Conservation (phyloP, 1,284 basidiomycete genomes). For the Irpex sp. region DNA sequence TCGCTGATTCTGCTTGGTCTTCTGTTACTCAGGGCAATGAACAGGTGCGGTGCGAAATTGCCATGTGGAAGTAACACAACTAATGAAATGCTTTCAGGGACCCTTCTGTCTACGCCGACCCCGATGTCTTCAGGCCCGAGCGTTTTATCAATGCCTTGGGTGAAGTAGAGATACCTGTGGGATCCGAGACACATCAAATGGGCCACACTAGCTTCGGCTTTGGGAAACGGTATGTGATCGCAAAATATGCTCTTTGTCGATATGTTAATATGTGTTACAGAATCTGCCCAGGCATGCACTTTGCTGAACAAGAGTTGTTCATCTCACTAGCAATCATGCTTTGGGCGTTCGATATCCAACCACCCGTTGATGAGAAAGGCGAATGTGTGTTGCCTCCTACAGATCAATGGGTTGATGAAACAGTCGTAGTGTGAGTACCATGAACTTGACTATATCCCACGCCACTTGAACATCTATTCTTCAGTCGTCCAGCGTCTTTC, state of each 20-base stretch:
- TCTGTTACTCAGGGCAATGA: background rate
- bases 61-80: background rate
- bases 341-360: background rate
- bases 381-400: background rate
- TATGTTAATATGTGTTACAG: background rate
- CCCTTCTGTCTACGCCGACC: background rate
- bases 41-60: background rate
- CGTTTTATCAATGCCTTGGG: background rate
- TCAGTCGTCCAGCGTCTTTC: background rate
- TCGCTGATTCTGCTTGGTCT: background rate
- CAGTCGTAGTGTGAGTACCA: background rate
- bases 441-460: background rate
- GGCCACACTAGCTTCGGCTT: background rate
- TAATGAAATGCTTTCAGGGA: background rate
- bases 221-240: background rate
- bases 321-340: background rate
- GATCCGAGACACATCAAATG: background rate
- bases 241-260: background rate
- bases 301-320: background rate
- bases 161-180: background rate
- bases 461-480: background rate
- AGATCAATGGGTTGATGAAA: background rate
- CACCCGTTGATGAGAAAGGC: background rate
- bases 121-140: background rate
- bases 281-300: background rate